A percentile compares a stretch with the other conserved stretches of the same genome.
These are phyloP conservation scores for Coriolopsis trogii DNA, from an alignment of 1,284 basidiomycete species.

Conservation along the genomic window DNA sequence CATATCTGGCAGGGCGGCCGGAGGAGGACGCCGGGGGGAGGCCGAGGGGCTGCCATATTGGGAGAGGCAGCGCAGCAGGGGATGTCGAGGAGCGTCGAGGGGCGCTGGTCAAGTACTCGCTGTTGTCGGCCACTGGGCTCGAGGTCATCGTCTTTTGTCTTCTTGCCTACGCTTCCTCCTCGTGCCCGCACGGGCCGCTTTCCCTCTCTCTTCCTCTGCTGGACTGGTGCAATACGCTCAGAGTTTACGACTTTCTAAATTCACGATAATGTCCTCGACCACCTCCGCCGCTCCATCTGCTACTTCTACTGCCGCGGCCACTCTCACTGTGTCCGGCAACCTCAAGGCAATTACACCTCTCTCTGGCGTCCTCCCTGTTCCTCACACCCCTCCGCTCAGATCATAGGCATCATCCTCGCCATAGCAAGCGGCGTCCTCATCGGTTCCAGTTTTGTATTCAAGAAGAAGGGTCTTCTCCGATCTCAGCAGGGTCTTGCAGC, in stretches of 20 bases:
- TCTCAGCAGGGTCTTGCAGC: slow-evolving; percentile 71
- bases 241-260: slow-evolving; percentile 20
- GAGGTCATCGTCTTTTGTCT: slow-evolving; percentile 6
- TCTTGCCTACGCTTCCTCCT: neutral
- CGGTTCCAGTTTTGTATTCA: slow-evolving; percentile 92
- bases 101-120: too few relatives aligned
- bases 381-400: slow-evolving; percentile 39
- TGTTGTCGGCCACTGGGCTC: too few relatives aligned
- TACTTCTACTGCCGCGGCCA: slow-evolving; percentile 35
- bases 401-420: slow-evolving; percentile 83
- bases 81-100: too few relatives aligned
- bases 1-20: too few relatives aligned
- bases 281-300: slow-evolving; percentile 39
- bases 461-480: slow-evolving; percentile 89
- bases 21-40: too few relatives aligned
- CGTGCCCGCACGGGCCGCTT: slow-evolving; percentile 11
- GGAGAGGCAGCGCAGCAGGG: too few relatives aligned
- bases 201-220: slow-evolving; percentile 9
- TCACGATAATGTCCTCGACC: slow-evolving; percentile 38
- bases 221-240: slow-evolving; percentile 12
- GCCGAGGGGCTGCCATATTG: too few relatives aligned
- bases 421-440: slow-evolving; percentile 87
- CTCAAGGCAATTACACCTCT: slow-evolving; percentile 40
- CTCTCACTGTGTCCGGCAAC: slow-evolving; percentile 39
- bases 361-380: slow-evolving; percentile 1